Conservation (phyloP, 805 yeast species). For the Jamesozyma hellenica region DNA sequence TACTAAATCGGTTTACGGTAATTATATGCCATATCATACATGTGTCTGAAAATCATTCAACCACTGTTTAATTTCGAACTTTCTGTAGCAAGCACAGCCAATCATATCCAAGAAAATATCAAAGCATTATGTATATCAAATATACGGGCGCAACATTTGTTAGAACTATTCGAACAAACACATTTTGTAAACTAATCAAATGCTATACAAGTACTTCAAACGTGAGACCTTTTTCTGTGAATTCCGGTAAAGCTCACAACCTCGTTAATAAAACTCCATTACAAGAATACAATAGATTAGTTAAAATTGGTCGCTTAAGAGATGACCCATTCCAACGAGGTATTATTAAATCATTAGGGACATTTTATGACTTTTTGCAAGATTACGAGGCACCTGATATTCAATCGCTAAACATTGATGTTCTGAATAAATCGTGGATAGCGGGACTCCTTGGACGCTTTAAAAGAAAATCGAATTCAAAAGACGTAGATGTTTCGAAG, state of each 20-base stretch:
- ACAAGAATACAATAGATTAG: constrained; percentile 40
- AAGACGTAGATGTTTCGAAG: constrained; percentile 5
- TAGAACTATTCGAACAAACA: background rate
- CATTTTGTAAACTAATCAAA: background rate
- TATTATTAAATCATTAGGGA: constrained; percentile 52
- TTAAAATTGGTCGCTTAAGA: constrained; percentile 40
- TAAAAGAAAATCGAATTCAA: constrained; percentile 2
- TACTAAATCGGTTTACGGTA: no score
- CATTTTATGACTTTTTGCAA: constrained; percentile 44
- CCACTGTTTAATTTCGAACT: no score
- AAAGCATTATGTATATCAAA: background rate
- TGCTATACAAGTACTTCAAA: background rate
- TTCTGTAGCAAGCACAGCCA: no score
- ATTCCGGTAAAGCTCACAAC: background rate
- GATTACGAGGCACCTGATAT: constrained; percentile 56
- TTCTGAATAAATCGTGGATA: constrained; percentile 32
- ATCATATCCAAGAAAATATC: no score
- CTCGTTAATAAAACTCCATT: constrained; percentile 34
- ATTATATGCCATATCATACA: no score
- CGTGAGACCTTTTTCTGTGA: background rate
- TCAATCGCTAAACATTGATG: constrained; percentile 38
- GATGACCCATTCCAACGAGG: constrained; percentile 77
- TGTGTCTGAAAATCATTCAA: no score
- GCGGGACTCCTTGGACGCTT: constrained; percentile 29
- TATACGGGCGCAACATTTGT: background rate